phyloP scores from a whole-genome alignment of 2,329 filamentous ascomycete genomes.

The Neophaeococcomyces mojaviensis region DNA sequence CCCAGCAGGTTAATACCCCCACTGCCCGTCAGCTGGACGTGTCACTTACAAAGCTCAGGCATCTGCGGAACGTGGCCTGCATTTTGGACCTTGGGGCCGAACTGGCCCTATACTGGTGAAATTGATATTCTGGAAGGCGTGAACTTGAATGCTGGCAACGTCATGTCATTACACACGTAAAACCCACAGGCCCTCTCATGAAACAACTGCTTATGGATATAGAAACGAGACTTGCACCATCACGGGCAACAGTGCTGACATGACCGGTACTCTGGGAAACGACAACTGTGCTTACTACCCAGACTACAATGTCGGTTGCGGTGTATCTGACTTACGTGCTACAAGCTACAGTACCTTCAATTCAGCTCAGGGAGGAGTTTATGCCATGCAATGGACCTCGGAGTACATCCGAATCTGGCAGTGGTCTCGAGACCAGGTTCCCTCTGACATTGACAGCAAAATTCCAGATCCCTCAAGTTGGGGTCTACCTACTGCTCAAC shows the following conservation, averaged over 20 bases:
- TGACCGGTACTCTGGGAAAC: constrained; percentile 37
- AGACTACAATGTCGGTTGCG: constrained; percentile 46
- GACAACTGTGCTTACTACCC: constrained; percentile 45
- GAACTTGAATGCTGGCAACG: constrained; percentile 48
- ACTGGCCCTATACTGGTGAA: constrained; percentile 59
- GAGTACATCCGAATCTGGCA: constrained; percentile 42
- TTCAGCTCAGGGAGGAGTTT: constrained; percentile 55
- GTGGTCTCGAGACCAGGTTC: constrained; percentile 34
- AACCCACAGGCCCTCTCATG: constrained; percentile 6
- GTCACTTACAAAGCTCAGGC: constrained; percentile 1
- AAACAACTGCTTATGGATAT: not conserved
- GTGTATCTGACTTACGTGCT: constrained; percentile 40
- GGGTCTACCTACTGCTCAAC: constrained; percentile 47
- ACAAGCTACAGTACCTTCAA: constrained; percentile 58
- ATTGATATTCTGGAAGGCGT: constrained; percentile 68
- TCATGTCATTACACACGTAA: constrained; percentile 56
- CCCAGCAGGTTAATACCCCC: constrained; percentile 15
- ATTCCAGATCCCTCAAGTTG: constrained; percentile 36
- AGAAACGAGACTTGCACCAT: constrained; percentile 18
- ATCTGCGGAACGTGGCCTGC: constrained; percentile 36
- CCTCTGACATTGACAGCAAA: constrained; percentile 33
- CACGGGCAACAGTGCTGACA: constrained; percentile 22
- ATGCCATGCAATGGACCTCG: constrained; percentile 50
- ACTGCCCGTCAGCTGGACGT: no score
- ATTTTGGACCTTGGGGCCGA: constrained; percentile 44